Conservation (phyloP, 2,329 filamentous ascomycete species). For the Seiridium unicorne region DNA sequence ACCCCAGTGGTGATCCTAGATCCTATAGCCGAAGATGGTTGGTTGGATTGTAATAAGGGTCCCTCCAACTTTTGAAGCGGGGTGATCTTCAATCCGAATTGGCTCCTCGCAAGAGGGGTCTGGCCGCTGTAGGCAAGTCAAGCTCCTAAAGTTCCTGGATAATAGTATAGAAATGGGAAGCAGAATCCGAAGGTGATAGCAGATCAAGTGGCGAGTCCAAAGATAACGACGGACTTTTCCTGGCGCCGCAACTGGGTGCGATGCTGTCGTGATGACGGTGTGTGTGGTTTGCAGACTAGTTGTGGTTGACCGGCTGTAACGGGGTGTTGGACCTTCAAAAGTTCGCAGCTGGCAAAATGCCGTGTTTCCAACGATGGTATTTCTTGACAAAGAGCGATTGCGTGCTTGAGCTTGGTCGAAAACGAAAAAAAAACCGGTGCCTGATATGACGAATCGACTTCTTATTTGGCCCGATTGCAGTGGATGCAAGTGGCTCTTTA, state of each 20-base stretch:
- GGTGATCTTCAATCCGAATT: neutral
- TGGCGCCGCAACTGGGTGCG: too few relatives aligned
- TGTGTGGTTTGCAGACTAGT: too few relatives aligned
- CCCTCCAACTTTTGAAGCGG: conserved; percentile 7
- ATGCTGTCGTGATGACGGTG: too few relatives aligned
- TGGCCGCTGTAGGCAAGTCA: neutral
- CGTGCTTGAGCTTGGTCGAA: conserved; percentile 1
- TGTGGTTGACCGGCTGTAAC: neutral
- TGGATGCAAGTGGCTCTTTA: conserved; percentile 8
- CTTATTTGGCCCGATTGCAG: conserved; percentile 7
- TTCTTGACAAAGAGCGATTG: conserved; percentile 1
- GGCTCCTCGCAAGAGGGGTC: neutral
- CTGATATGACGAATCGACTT: conserved; percentile 1
- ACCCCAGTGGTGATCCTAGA: conserved; percentile 12
- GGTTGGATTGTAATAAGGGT: conserved; percentile 7
- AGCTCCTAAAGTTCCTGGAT: neutral
- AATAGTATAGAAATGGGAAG: neutral
- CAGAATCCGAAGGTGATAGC: too few relatives aligned
- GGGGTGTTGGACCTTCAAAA: neutral
- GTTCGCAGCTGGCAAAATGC: too few relatives aligned
- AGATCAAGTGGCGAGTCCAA: too few relatives aligned
- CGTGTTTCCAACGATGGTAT: neutral
- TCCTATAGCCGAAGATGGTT: conserved; percentile 13
- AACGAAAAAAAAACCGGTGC: conserved; percentile 1
- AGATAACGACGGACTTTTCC: too few relatives aligned